Percentiles rank a stretch among this genome's conserved stretches.
These are phyloP conservation scores for Ilyonectria destructans DNA, from an alignment of 2,329 filamentous ascomycete species.

Conservation along the genomic window DNA sequence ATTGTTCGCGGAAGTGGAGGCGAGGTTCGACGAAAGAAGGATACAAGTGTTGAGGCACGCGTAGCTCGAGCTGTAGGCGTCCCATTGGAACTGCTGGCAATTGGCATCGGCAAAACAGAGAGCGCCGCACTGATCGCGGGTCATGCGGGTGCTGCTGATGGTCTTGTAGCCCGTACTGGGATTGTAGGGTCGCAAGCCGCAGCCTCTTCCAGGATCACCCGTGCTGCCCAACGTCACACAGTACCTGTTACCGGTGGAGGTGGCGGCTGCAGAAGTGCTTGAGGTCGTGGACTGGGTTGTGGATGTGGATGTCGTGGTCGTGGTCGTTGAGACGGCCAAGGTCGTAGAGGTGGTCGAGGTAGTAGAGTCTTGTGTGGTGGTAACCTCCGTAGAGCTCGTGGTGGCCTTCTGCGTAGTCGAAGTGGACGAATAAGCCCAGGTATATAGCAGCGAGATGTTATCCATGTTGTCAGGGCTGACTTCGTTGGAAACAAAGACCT, in stretches of 20 bases:
- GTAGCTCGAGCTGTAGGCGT: conserved; percentile 20
- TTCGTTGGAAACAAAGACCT: conserved; percentile 45
- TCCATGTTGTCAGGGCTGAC: conserved; percentile 39
- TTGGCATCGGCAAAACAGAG: conserved; percentile 37
- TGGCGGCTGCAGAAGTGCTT: conserved; percentile 10
- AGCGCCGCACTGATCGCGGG: conserved; percentile 38
- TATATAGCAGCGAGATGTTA: conserved; percentile 37
- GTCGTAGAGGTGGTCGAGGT: not conserved
- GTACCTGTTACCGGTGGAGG: conserved; percentile 25
- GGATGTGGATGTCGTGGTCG: not conserved
- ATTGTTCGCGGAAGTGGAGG: conserved; percentile 19
- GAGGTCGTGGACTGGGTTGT: not conserved
- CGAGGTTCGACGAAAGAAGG: conserved; percentile 31
- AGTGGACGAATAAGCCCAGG: conserved; percentile 29
- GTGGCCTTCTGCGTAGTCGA: conserved; percentile 24
- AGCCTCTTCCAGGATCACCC: conserved; percentile 34
- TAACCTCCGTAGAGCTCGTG: conserved; percentile 12
- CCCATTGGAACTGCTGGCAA: conserved; percentile 44
- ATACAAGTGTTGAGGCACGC: conserved; percentile 37
- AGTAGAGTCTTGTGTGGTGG: not conserved
- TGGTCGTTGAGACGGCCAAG: not conserved
- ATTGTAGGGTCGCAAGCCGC: conserved; percentile 39
- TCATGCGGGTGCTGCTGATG: conserved; percentile 33
- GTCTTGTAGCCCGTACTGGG: conserved; percentile 38
- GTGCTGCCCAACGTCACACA: conserved; percentile 36